Conservation (phyloP, 805 yeast species). For the Cyberlindnera meyerae region DNA sequence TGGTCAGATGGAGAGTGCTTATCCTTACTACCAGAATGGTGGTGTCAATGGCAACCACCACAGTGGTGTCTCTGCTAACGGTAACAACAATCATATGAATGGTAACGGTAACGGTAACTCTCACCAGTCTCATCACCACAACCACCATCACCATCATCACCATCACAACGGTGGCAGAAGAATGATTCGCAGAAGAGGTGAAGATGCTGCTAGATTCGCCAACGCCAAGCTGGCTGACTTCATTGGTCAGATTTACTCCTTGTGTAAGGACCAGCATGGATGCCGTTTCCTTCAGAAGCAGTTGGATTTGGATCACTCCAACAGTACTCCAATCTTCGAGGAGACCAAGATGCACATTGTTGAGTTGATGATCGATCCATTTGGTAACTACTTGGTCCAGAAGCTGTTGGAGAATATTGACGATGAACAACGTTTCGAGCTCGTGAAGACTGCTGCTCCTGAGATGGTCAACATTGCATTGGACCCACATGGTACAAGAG, state of each 20-base stretch:
- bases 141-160: constrained; percentile 5
- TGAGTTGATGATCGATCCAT: constrained; percentile 91
- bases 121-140: constrained; percentile 11
- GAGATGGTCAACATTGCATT: constrained; percentile 75
- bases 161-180: constrained; percentile 17
- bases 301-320: constrained; percentile 58
- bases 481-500: constrained; percentile 95
- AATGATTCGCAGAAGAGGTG: constrained; percentile 31
- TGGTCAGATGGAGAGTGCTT: constrained; percentile 1
- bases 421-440: constrained; percentile 59
- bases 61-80: constrained; percentile 5
- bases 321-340: constrained; percentile 70
- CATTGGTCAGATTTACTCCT: constrained; percentile 64
- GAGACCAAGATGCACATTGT: constrained; percentile 76
- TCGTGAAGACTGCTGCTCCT: constrained; percentile 69
- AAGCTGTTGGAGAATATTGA: constrained; percentile 77
- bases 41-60: constrained; percentile 10
- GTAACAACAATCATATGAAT: constrained; percentile 18
- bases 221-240: constrained; percentile 67
- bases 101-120: constrained; percentile 12
- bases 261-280: constrained; percentile 96
- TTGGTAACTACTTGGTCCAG: constrained; percentile 94
- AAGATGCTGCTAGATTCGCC: constrained; percentile 65
- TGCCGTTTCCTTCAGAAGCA: constrained; percentile 89
- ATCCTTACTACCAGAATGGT: no score